Evolutionary conservation across 495 filamentous ascomycete species (phyloP).

Genomic region (Pseudomonodictys pantanalensis): DNA sequence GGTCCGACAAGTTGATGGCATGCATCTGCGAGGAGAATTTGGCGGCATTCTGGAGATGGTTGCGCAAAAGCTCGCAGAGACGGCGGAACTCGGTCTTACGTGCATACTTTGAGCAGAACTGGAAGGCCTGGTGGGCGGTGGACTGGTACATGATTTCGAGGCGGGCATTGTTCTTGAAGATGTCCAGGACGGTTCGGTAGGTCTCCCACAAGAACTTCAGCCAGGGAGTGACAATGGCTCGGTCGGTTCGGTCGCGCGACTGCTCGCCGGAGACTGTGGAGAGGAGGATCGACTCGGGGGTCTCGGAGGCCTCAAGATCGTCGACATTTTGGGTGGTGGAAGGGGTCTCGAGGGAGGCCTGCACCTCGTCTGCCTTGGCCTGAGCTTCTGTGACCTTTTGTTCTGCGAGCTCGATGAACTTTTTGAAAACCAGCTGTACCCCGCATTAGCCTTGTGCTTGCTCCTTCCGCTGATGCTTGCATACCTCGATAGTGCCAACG

Average conservation of each 20-base stretch:
- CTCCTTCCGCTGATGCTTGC: constrained; percentile 8
- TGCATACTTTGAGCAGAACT: constrained; percentile 96
- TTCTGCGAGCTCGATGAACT: constrained; percentile 95
- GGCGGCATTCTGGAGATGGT: constrained; percentile 98
- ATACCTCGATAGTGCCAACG: constrained; percentile 92
- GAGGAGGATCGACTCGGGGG: constrained; percentile 94
- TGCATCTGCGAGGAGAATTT: constrained; percentile 99
- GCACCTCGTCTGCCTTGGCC: constrained; percentile 90
- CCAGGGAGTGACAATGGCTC: constrained; percentile 97
- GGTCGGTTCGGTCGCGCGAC: constrained; percentile 91
- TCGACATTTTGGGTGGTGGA: constrained; percentile 75
- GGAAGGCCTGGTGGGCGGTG: constrained; percentile 95
- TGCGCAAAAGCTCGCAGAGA: constrained; percentile 94
- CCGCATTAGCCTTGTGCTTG: constrained; percentile 29
- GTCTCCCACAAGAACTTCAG: constrained; percentile 99
- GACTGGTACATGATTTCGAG: constrained; percentile 97
- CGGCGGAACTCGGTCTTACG: constrained; percentile 99
- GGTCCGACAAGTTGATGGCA: constrained; percentile 96
- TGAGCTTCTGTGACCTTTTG: constrained; percentile 95
- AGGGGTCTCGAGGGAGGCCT: constrained; percentile 74
- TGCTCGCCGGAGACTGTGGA: constrained; percentile 98
- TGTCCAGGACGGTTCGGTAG: constrained; percentile 97
- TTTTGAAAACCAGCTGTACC: constrained; percentile 78
- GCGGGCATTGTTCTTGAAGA: constrained; percentile 96
- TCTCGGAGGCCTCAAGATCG: constrained; percentile 94